Conservation (phyloP, 176 grass and related monocot species). For the Aegilops sharonensis region DNA sequence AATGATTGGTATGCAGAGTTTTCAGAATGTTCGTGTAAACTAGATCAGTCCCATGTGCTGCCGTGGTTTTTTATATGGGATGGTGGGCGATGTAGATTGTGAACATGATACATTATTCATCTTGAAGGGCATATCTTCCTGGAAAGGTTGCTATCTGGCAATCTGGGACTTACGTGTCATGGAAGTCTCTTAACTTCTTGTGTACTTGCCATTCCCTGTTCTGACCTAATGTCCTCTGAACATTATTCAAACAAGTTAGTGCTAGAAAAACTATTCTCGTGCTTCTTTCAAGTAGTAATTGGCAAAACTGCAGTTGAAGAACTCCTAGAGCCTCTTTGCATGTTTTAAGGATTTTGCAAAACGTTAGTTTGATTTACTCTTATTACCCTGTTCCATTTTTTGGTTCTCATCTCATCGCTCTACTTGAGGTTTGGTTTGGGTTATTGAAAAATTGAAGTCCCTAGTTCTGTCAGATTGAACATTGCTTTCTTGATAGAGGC, state of each 20-base stretch:
- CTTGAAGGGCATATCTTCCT: background rate
- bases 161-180: conserved; percentile 18
- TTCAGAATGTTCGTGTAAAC: background rate
- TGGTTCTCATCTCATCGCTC: background rate
- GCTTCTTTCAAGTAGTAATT: conserved; percentile 2
- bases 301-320: background rate
- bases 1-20: background rate
- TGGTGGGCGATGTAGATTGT: background rate
- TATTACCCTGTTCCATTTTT: background rate
- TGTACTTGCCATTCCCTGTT: conserved; percentile 6
- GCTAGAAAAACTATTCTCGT: background rate
- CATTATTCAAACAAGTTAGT: conserved; percentile 8
- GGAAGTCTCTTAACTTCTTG: background rate
- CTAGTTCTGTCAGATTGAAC: background rate
- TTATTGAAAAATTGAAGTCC: background rate
- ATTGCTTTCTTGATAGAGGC: conserved; percentile 3
- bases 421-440: background rate
- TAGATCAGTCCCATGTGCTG: background rate
- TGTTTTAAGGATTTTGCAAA: conserved; percentile 6
- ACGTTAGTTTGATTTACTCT: background rate
- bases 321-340: background rate
- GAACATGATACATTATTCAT: background rate
- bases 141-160: conserved; percentile 9
- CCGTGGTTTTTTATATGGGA: background rate
- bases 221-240: conserved; percentile 3